These are phyloP conservation scores for Celoporthe dispersa DNA, from an alignment of 2,329 filamentous ascomycete species.

Conservation along the genomic window DNA sequence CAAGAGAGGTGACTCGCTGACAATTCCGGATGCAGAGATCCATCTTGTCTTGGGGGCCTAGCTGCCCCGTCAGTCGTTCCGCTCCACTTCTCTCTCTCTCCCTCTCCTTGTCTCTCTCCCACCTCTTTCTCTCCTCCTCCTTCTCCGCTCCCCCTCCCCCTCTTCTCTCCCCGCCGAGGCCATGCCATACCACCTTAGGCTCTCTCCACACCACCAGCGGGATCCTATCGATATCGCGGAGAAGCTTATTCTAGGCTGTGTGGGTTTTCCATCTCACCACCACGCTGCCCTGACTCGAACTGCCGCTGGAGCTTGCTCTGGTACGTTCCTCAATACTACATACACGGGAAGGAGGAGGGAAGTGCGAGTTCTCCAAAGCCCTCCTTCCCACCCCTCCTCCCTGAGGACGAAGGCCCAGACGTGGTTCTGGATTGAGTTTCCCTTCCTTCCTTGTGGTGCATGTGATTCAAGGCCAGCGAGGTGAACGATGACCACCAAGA, in stretches of 20 bases:
- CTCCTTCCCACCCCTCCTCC: too few species aligned
- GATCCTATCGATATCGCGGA: slow-evolving; percentile 7
- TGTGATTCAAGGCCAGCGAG: not conserved
- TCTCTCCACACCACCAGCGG: slow-evolving; percentile 9
- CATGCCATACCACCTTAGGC: not conserved
- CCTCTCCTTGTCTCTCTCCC: not conserved
- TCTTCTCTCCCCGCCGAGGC: not conserved
- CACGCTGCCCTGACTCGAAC: slow-evolving; percentile 2
- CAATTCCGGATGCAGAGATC: not conserved
- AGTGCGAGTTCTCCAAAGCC: too few species aligned
- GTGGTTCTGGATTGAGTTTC: not conserved
- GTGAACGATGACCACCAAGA: not conserved
- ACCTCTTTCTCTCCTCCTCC: not conserved
- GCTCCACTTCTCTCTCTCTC: not conserved
- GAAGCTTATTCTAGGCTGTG: slow-evolving; percentile 6
- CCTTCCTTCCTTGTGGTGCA: not conserved
- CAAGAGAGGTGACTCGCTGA: slow-evolving; percentile 9
- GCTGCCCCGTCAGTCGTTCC: not conserved
- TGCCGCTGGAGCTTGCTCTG: not conserved
- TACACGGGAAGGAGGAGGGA: not conserved
- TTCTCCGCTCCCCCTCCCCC: too few species aligned
- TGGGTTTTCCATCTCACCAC: not conserved
- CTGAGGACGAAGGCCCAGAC: too few species aligned
- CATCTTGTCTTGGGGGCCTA: not conserved
- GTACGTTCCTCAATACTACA: not conserved